Base-by-base conservation (phyloP, 352 stramenopile genomes). In the Globisporangium barbulae region DNA sequence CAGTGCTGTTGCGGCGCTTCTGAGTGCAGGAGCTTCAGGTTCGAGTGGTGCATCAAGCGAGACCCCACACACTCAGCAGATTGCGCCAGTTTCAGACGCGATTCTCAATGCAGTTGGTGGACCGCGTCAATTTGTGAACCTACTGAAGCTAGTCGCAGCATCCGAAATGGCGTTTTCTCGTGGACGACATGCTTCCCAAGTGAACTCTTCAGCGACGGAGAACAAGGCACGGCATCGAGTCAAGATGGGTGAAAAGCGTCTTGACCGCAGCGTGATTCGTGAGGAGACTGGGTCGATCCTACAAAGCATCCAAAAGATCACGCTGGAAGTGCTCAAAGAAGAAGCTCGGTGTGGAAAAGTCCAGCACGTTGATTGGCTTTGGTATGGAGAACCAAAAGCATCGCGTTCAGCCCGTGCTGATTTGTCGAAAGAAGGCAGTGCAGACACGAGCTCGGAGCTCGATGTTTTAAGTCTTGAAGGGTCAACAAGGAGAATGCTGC, bases 101-200 rank as follows among this genome's bases (percentile, higher is more conserved):
- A 77, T 93, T 25, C 59, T 91, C 7, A 59, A 59, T 30, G 70
- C 87, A 3, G 73, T 91, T 22, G 84, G 85, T 53, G 85, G 88
- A 6, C 79, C 85, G 7, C 72, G 76, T 6, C 83, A 90, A 45
- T 93, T 96, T 65, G 76, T 93, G 1, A 90, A 83, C 44, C 63
- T 96, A 25, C 63, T 96, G 19, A 96, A 94, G 53, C 78, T 96
- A 13, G 79, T 93, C 13, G 86, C 77, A 31, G 88, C 84, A 1
- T 91, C 86, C 0, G 84, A 93, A 69, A 90, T 92, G 78, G 79
- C 81, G 19, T 85, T 83, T 19, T 65, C 71, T 7, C 69, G 69
- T 9, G 44, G 33, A 8, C 45, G 31, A 30, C 39, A 52, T 48
- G 31, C 13, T 41, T 31, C 33, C 6, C 31, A 49, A 59, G 25